Percentiles rank a stretch among this genome's conserved stretches.
Conservation (phyloP, 2,329 filamentous ascomycete species). For the Macrophomina pseudophaseolina region DNA sequence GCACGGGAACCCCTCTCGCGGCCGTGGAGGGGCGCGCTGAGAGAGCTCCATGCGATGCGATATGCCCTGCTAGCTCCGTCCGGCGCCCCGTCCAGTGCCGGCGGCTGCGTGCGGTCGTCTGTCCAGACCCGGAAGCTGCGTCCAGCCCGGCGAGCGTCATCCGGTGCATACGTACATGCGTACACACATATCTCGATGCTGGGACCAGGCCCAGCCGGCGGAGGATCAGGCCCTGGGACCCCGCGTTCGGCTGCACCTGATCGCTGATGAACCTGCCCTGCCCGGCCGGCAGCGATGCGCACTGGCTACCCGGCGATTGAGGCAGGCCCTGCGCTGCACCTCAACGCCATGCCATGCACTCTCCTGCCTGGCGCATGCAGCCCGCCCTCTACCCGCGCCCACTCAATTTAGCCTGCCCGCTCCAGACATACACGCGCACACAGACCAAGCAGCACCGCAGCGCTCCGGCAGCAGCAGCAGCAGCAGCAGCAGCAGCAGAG, state of each 20-base stretch:
- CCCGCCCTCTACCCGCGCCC: background rate
- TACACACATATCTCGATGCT: too few relatives aligned
- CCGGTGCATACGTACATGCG: too few relatives aligned
- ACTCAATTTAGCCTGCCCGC: background rate
- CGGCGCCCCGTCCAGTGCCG: too few relatives aligned
- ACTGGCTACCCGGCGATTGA: constrained; percentile 13
- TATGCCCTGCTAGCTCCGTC: too few relatives aligned
- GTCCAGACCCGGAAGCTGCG: too few relatives aligned
- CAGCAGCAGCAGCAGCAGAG: background rate
- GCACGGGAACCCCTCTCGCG: constrained; percentile 13
- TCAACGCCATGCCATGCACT: constrained; percentile 18
- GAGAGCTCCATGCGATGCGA: background rate
- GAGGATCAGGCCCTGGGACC: background rate
- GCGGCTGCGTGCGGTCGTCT: too few relatives aligned
- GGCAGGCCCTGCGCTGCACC: background rate
- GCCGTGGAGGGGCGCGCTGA: background rate
- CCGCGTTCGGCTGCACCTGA: constrained; percentile 13
- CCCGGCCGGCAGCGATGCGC: background rate
- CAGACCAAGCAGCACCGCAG: constrained; percentile 2
- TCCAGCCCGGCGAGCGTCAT: background rate
- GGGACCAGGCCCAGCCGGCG: too few relatives aligned
- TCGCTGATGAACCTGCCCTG: background rate
- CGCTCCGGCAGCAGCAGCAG: background rate
- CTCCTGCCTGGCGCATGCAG: constrained; percentile 8
- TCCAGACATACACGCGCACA: background rate